Evolutionary conservation across 2,329 filamentous ascomycete species (phyloP), one percentile per base, ranked within the genome.

Genomic region (Pestalotiopsis fici): DNA sequence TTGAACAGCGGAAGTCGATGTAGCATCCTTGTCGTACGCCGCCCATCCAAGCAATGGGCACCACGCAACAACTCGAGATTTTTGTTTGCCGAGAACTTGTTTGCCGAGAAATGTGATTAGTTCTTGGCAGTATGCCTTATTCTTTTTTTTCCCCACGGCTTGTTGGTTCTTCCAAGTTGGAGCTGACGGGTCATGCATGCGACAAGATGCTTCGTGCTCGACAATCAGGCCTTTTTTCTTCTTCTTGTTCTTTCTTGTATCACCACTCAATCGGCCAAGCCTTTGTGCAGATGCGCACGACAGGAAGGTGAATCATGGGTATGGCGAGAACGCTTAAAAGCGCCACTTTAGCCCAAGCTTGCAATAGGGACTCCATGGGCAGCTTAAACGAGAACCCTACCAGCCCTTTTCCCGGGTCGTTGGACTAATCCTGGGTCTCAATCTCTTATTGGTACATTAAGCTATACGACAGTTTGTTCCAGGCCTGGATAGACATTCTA

Each of bases 261-360:
- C 43, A 50, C 43, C 6, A 50, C 15, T 18, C 43, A n/a, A 50
- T 50, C 43, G 43, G 43, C 43, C 43, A 50, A 23, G 43, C 43
- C 43, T 50, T 18, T 23, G 43, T 18, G 31, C 31, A 35, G 31
- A 35, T 35, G 31, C 56, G 15, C 35, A 61, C 31, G 28, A 61
- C 25, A 27, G 27, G 59, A 37, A 27, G 31, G 35, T 39, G 31
- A 39, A 37, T 39, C 25, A 61, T 35, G 55, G 43, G 43, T 57
- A 31, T 57, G 59, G 59, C 21, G 25, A 31, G 61, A 64, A 64
- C 43, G 61, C 61, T 64, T 64, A 64, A 55, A 28, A 55, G 47
- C 61, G 61, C 61, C 61, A 55, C 61, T 21, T 56, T 21, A 13
- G 15, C 43, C 55, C 43, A 35, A 54, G 37, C 27, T 31, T 21